Base-by-base conservation (phyloP, 352 stramenopile species). In the Aphanomyces astaci region DNA sequence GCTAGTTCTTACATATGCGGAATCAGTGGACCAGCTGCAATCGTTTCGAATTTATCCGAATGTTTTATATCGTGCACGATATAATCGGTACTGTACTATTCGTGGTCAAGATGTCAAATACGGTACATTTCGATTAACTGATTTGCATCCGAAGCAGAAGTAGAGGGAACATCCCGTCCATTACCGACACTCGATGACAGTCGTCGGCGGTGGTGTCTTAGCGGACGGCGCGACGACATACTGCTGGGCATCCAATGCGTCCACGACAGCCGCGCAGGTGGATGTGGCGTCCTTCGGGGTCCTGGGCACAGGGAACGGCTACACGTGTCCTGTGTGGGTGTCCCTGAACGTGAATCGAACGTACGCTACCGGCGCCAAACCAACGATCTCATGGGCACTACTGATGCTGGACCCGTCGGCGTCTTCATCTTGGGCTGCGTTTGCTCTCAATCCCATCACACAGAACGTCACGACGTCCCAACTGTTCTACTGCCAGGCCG, bases 381-480 rank as follows among this genome's bases (percentile, higher is more conserved):
- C 51, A 7, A 30, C 24, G 17, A 59, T 59, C 51, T 2, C 15
- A 33, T 59, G 51, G 51, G 24, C 51, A 4, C 9, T 59, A 25
- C 24, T 59, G 19, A 19, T 33, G 17, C 19, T 30, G 5, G 51
- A 59, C 33, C 19, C 25, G 30, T n/a, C 51, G 22, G 30, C 51
- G 9, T 27, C 45, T 7, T 24, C 36, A 15, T 43, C 36, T 43
- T 43, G 36, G 36, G 36, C 45, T 4, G 9, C 13, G 13, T 59
- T 59, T 2, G 19, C 30, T 10, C 25, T 40, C 11, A 39, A 32
- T 11, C 32, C 32, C n/a, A 28, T 59, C 3, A 59, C 51, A 22
- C 51, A 59, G 24, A 59, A 59, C 51, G 51, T 59, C 51, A 59
- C 51, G 17, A 59, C 51, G 24, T 59, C 51, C 5, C 51, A 59